Percentiles rank a stretch among this genome's conserved stretches.
Conservation (phyloP, 805 yeast species). For the Clavispora phyllophila region DNA sequence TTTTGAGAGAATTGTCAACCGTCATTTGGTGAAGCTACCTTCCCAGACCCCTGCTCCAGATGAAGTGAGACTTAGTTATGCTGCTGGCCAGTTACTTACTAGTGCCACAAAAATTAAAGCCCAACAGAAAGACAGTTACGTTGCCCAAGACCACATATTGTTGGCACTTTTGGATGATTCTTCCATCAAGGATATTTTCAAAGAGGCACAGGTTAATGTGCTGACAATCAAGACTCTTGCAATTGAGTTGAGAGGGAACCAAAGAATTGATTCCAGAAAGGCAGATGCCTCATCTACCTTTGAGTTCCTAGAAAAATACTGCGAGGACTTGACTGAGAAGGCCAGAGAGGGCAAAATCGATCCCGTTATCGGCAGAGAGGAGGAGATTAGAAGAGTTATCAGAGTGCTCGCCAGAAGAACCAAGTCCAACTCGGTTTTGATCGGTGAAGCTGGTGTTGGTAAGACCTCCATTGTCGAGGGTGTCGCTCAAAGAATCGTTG, state of each 20-base stretch:
- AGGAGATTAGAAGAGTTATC: constrained; percentile 92
- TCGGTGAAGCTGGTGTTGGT: constrained; percentile 99
- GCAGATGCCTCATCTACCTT: constrained; percentile 85
- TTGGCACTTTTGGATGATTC: constrained; percentile 80
- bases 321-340: constrained; percentile 87
- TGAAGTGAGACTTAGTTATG: constrained; percentile 68
- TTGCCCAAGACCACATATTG: constrained; percentile 92
- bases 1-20: constrained; percentile 76
- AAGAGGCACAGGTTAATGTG: constrained; percentile 62
- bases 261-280: constrained; percentile 85
- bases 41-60: constrained; percentile 86
- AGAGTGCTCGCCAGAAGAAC: constrained; percentile 95
- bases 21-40: constrained; percentile 76
- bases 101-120: constrained; percentile 73
- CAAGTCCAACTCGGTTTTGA: constrained; percentile 91
- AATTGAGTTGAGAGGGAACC: constrained; percentile 78
- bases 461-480: constrained; percentile 98
- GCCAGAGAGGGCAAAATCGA: constrained; percentile 94
- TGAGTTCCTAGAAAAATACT: constrained; percentile 85
- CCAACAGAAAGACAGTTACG: constrained; percentile 84
- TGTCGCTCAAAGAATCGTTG: constrained; percentile 94
- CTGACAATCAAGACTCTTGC: constrained; percentile 77
- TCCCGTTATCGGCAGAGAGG: constrained; percentile 98
- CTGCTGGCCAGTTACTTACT: constrained; percentile 70
- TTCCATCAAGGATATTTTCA: constrained; percentile 63